Base-by-base conservation (phyloP, 352 stramenopile species). In the Albugo candida region DNA sequence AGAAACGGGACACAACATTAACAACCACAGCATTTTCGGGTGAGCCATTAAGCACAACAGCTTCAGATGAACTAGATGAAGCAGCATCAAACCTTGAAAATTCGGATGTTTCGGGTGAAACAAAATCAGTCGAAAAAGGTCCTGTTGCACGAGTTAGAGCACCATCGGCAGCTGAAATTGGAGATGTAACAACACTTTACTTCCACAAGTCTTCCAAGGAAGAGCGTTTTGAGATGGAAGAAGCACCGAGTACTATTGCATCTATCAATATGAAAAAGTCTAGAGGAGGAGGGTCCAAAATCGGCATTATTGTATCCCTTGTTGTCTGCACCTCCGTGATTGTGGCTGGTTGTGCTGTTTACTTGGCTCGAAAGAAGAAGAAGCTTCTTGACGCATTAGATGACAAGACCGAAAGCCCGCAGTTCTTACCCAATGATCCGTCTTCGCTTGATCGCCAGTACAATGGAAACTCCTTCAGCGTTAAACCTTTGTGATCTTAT, bases 191-290 rank as follows among this genome's bases (percentile, higher is more conserved):
- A 43, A 24, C 17, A 8, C 2, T 8, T 43, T 8, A 43, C 19
- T 43, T 24, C 8, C 17, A 24, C 19, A 8, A 8, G 38, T 43
- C 38, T 43, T 19, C 19, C 3, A 24, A 19, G 17, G 38, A 31
- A 31, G 24, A 31, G 24, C 24, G 38, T 43, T 8, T 43, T 43
- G 38, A 24, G 3, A 10, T 24, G 3, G 19, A 48, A 8, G 18
- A 35, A 8, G 2, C 18, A 18, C 11, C 20, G 40, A 48, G 3
- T 16, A 38, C 16, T 16, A 11, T 17, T 35, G 39, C 51, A 19
- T 45, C 67, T 27, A 59, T 67, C 45, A 83, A 60, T 53, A 75
- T 67, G 21, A 50, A 81, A 62, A 69, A 60, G n/a, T 65, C 57
- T 5, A 36, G 48, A 19, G 34, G 41, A 20, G 49, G 49, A 11